Evolutionary conservation across 202 grass and related monocot genomes (phyloP).

Genomic region (Panicum hallii): DNA sequence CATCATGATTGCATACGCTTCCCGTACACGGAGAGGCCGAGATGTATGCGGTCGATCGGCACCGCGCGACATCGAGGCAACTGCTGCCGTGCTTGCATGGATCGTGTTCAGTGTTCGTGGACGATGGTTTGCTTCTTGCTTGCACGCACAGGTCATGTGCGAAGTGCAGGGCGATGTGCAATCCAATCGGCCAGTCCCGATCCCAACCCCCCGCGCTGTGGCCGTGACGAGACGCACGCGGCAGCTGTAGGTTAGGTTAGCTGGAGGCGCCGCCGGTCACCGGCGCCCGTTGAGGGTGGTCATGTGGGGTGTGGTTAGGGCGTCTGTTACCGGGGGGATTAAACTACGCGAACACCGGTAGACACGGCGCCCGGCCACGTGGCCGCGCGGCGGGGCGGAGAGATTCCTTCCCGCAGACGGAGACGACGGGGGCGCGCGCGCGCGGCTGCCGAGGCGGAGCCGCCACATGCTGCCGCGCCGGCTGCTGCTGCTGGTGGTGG

Average conservation of each 20-base stretch:
- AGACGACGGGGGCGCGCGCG: not conserved
- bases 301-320: slow-evolving; percentile 23
- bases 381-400: slow-evolving; percentile 13
- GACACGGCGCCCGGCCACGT: not conserved
- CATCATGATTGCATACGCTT: not conserved
- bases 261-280: not conserved
- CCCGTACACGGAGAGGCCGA: too few relatives aligned
- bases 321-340: not conserved
- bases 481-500: not conserved
- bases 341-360: not conserved
- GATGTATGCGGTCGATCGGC: not conserved
- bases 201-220: not conserved
- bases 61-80: not conserved
- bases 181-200: not conserved
- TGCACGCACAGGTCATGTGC: not conserved
- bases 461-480: slow-evolving; percentile 34
- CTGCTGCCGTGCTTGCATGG: not conserved
- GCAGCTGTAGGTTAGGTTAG: not conserved
- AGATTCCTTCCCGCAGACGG: slow-evolving; percentile 31
- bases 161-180: slow-evolving; percentile 21
- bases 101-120: not conserved
- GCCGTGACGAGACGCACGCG: not conserved
- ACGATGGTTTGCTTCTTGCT: not conserved
- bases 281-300: not conserved
- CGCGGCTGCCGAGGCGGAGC: slow-evolving; percentile 28